Conservation (phyloP, 768 basidiomycete species). For the Trametes elegans region DNA sequence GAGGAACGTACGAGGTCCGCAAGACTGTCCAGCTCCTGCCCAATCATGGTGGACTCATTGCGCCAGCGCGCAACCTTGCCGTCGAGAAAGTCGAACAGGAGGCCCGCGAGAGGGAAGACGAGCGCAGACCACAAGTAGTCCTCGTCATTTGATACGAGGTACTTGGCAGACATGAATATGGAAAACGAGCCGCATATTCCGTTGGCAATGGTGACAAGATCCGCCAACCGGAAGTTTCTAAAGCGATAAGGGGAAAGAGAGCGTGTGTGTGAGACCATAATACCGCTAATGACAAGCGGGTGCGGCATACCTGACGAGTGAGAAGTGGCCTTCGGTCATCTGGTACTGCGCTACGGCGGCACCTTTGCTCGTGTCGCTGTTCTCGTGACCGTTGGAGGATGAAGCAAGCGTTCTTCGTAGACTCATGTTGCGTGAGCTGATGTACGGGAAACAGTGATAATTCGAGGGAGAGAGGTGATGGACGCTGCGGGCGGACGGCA, state of each 20-base stretch:
- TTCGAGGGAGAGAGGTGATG: not conserved
- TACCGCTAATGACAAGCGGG: slow-evolving; percentile 3
- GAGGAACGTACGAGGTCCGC: slow-evolving; percentile 78
- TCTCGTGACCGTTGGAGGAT: slow-evolving; percentile 27
- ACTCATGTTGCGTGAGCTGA: slow-evolving; percentile 37
- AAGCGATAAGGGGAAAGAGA: not conserved
- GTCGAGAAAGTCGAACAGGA: slow-evolving; percentile 97
- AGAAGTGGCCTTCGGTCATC: slow-evolving; percentile 94
- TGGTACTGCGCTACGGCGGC: slow-evolving; percentile 80
- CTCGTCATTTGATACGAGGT: slow-evolving; percentile 76
- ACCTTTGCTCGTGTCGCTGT: slow-evolving; percentile 30
- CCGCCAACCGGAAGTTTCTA: slow-evolving; percentile 97
- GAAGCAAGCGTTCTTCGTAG: slow-evolving; percentile 45
- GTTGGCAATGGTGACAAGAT: slow-evolving; percentile 98
- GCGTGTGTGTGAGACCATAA: not conserved
- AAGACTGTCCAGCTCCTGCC: slow-evolving; percentile 95
- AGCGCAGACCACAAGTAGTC: slow-evolving; percentile 87
- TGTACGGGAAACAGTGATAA: not conserved
- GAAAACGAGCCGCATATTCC: slow-evolving; percentile 97
- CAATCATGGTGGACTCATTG: slow-evolving; percentile 91
- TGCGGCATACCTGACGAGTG: slow-evolving; percentile 77
- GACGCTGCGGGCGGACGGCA: not conserved
- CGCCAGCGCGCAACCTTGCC: slow-evolving; percentile 98
- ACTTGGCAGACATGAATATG: slow-evolving; percentile 89
- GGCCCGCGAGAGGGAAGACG: slow-evolving; percentile 83